Percentiles rank a stretch among this genome's conserved stretches.
Conservation (phyloP, 768 basidiomycete genomes). For the Suillus variegatus region DNA sequence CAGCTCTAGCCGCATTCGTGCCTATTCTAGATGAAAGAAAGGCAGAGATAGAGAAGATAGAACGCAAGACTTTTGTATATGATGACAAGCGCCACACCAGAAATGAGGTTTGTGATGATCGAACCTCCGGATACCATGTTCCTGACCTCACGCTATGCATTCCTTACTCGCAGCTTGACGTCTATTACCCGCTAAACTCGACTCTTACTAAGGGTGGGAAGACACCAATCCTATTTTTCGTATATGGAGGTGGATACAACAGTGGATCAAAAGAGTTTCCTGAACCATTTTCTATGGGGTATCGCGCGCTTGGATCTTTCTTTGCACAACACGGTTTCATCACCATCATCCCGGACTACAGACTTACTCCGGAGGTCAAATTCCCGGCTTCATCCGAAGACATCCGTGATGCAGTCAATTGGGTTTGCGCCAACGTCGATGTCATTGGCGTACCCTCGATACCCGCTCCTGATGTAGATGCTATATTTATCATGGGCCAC, state of each 20-base stretch:
- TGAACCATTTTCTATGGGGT: slow-evolving; percentile 50
- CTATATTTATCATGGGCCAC: slow-evolving; percentile 56
- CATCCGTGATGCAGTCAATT: slow-evolving; percentile 58
- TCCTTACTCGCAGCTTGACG: slow-evolving; percentile 50
- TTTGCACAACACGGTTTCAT: slow-evolving; percentile 61
- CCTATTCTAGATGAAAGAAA: slow-evolving; percentile 52
- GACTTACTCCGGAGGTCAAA: slow-evolving; percentile 56
- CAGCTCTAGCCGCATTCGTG: slow-evolving; percentile 50
- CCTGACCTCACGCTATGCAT: neutral
- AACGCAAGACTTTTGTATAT: slow-evolving; percentile 57
- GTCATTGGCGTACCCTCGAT: slow-evolving; percentile 17
- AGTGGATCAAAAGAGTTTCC: slow-evolving; percentile 49
- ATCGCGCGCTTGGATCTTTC: slow-evolving; percentile 60
- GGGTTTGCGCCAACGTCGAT: slow-evolving; percentile 43
- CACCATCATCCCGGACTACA: slow-evolving; percentile 70
- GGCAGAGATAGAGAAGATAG: slow-evolving; percentile 46
- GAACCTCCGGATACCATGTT: neutral
- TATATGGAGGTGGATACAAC: slow-evolving; percentile 69
- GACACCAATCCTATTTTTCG: slow-evolving; percentile 58
- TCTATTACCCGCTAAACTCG: slow-evolving; percentile 55
- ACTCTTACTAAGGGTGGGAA: slow-evolving; percentile 25
- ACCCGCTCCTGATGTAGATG: slow-evolving; percentile 39
- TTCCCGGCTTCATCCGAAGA: slow-evolving; percentile 60
- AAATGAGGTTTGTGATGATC: neutral
- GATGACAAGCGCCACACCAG: slow-evolving; percentile 28